phyloP scores from a whole-genome alignment of 2,329 filamentous ascomycete species.

The Hymenoscyphus albidus region DNA sequence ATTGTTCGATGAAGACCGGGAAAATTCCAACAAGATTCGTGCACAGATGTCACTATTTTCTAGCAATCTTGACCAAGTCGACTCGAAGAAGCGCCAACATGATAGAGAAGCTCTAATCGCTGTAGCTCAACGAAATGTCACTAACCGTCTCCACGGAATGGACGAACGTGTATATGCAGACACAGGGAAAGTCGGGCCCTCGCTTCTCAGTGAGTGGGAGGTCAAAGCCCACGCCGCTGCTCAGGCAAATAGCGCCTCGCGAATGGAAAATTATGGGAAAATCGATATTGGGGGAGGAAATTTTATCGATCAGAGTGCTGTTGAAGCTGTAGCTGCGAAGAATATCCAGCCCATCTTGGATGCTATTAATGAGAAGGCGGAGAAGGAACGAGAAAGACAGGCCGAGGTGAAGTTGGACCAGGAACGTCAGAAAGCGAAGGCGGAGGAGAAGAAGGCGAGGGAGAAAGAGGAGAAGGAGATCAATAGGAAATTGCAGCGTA shows the following conservation, averaged over 20 bases:
- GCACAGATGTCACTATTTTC: constrained; percentile 77
- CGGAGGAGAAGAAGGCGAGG: constrained; percentile 44
- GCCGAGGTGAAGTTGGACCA: constrained; percentile 59
- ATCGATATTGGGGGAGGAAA: constrained; percentile 75
- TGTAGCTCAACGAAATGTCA: constrained; percentile 82
- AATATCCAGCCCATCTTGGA: constrained; percentile 80
- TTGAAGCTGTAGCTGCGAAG: constrained; percentile 73
- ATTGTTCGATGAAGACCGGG: constrained; percentile 46
- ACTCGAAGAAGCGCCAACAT: constrained; percentile 67
- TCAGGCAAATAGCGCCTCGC: constrained; percentile 57
- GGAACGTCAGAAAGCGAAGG: constrained; percentile 50
- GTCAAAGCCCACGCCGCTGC: constrained; percentile 68
- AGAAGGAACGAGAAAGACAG: constrained; percentile 65
- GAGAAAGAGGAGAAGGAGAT: constrained; percentile 53
- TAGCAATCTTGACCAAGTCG: constrained; percentile 62
- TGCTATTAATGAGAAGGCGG: constrained; percentile 76
- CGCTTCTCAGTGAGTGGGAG: constrained; percentile 74
- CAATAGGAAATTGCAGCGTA: constrained; percentile 56
- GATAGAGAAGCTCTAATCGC: constrained; percentile 75
- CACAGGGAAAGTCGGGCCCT: constrained; percentile 68
- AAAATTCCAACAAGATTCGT: constrained; percentile 68
- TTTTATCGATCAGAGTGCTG: constrained; percentile 71
- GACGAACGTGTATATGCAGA: constrained; percentile 76
- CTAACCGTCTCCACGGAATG: constrained; percentile 70
- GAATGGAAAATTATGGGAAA: constrained; percentile 55